Base-by-base conservation (phyloP, 2,329 filamentous ascomycete species). In the Tolypocladium amazonense region DNA sequence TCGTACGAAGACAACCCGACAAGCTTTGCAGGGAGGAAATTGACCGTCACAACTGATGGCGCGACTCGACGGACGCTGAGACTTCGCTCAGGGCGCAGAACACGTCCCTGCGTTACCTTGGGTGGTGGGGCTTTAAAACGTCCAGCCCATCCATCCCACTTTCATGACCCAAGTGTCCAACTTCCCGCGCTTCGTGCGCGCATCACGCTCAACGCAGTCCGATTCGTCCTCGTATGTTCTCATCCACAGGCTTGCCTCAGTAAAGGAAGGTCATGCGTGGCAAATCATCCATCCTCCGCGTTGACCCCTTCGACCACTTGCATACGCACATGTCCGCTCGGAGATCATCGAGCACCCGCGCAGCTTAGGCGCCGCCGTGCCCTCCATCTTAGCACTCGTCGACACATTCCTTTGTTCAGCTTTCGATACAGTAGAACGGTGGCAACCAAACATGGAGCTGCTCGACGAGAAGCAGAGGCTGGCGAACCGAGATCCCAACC, bases 401-500 rank as follows among this genome's bases (percentile, higher is more conserved):
- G 11, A 35, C 30, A 52, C 27, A 18, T 23, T 23, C 15, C 6
- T 47, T 27, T 27, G 14, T 27, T 50, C 23, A n/a, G n/a, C 45
- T 18, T 18, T 11, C 8, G 14, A 23, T 27, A 27, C 27, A 30
- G 18, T 33, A n/a, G n/a, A n/a, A n/a, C n/a, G 27, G 15, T 23
- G 18, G 39, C 39, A 23, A 14, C 9, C 33, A 33, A 60, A 23
- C 39, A 72, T 72, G 71, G 62, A 68, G 56, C 52, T 66, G 41
- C 61, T 66, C 47, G 64, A 71, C 35, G 67, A 68, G 56, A 68
- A 72, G 60, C 65, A 67, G 61, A 61, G 61, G 59, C 61, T 64
- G 55, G 63, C 68, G 35, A 60, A 57, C 15, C 61, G 55, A 33
- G 56, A 59, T 25, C 18, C 8, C 43, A 54, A 38, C 30, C 33